A percentile compares a stretch with the other conserved stretches of the same genome.
Evolutionary conservation across 2,329 filamentous ascomycete species (phyloP).

Genomic region (Pseudogymnoascus sp.): DNA sequence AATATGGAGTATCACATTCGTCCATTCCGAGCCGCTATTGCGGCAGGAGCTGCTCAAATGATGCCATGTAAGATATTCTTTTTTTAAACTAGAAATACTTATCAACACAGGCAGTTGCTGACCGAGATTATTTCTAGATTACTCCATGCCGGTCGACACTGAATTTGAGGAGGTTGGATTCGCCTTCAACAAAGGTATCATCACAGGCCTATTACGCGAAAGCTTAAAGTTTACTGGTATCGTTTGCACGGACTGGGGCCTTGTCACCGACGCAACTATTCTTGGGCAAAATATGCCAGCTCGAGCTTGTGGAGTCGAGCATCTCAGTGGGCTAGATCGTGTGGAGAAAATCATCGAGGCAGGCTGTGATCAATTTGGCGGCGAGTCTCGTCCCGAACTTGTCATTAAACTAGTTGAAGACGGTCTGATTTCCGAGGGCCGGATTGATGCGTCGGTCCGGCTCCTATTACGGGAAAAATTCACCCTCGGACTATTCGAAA

Average conservation of each 20-base stretch:
- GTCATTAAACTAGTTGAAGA: constrained; percentile 25
- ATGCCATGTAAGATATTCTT: constrained; percentile 32
- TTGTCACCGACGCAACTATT: constrained; percentile 38
- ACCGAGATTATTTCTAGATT: constrained; percentile 22
- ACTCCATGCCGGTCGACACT: constrained; percentile 39
- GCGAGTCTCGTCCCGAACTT: constrained; percentile 39
- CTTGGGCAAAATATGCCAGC: constrained; percentile 37
- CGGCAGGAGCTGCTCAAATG: constrained; percentile 40
- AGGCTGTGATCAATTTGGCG: constrained; percentile 44
- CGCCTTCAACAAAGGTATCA: constrained; percentile 41
- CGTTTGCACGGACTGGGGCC: constrained; percentile 44
- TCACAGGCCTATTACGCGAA: constrained; percentile 39
- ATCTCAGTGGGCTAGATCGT: constrained; percentile 35
- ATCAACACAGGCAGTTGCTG: too few relatives aligned
- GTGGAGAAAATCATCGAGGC: constrained; percentile 38
- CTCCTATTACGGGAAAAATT: too few relatives aligned
- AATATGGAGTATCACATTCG: constrained; percentile 43
- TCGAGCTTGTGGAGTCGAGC: constrained; percentile 42
- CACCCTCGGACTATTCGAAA: too few relatives aligned
- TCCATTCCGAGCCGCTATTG: constrained; percentile 42
- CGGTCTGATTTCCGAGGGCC: too few relatives aligned
- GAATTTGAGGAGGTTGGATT: constrained; percentile 40
- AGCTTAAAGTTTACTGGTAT: constrained; percentile 43
- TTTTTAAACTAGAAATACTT: too few relatives aligned
- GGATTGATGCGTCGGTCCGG: too few relatives aligned